Base-by-base conservation (phyloP, 345 rosid genomes). In the Salix caprea region DNA sequence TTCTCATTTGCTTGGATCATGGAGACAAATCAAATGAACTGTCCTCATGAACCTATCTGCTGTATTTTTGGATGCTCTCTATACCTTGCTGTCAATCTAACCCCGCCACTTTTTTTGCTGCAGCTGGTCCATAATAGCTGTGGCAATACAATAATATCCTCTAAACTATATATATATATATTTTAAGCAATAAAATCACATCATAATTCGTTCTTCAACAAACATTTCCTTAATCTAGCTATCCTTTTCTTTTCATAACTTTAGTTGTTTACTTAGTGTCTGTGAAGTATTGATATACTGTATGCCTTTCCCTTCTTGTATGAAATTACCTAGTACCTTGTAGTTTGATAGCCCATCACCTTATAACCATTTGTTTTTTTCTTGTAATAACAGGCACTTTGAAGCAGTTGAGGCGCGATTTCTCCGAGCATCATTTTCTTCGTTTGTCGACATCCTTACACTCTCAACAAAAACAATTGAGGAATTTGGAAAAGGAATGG, bases 381-480 rank as follows among this genome's bases (percentile, higher is more conserved):
- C 18, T 56, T 39, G n/a, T 39, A 21, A 36, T 37, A 16, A 16
- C 74, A 93, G 98, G 81, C 92, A 85, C 67, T 96, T 96, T 62
- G 94, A 91, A 81, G 98, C 98, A 39, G 81, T 88, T 3, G 98
- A 96, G 83, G 98, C 99, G 2, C 89, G 97, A 78, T 91, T 93
- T 77, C 97, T 96, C 44, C 91, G 97, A n/a, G 97, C 99, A 60
- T 94, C 97, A 0, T 92, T 88, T 81, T 93, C 98, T 64, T 87
- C 98, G 23, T 94, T 94, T 64, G 84, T 88, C 2, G 98, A 96
- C 46, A 91, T 86, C 37, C 97, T 96, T 58, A 85, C 88, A 0
- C 90, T 93, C 2, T 93, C 98, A 66, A 80, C 99, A 10, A 90
- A 78, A 85, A 91, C 97, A 13, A 85, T 96, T 19, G 94, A 91